phyloP scores from a whole-genome alignment of 2,329 filamentous ascomycete species.

The Fusarium burgessii region DNA sequence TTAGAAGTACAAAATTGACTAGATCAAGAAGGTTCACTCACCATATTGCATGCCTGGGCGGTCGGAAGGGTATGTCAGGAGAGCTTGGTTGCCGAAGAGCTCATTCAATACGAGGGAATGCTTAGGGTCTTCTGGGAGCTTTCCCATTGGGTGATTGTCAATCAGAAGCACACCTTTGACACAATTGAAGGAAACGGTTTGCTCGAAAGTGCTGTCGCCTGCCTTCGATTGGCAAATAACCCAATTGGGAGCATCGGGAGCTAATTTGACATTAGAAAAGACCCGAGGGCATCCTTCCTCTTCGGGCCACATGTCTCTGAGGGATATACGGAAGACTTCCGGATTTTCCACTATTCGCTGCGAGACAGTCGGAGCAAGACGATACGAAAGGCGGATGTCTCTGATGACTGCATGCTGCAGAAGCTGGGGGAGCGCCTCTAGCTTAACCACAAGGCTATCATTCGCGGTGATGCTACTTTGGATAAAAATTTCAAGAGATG shows the following conservation, averaged over 20 bases:
- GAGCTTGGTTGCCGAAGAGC: conserved; percentile 66
- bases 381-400: conserved; percentile 41
- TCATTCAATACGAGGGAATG: conserved; percentile 55
- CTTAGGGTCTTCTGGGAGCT: conserved; percentile 64
- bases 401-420: conserved; percentile 38
- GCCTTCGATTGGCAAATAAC: conserved; percentile 32
- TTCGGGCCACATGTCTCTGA: conserved; percentile 41
- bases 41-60: conserved; percentile 66
- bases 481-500: conserved; percentile 33
- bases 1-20: neutral
- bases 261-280: conserved; percentile 9
- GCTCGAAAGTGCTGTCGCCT: conserved; percentile 5
- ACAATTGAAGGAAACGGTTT: conserved; percentile 51
- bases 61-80: conserved; percentile 64
- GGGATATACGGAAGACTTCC: conserved; percentile 28
- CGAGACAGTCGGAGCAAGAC: conserved; percentile 17
- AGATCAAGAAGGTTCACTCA: too few relatives aligned
- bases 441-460: conserved; percentile 43
- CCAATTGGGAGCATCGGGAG: conserved; percentile 12
- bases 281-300: conserved; percentile 25
- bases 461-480: conserved; percentile 42
- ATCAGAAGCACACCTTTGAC: conserved; percentile 49
- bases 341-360: conserved; percentile 19
- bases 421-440: conserved; percentile 28
- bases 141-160: conserved; percentile 52